phyloP scores from a whole-genome alignment of 345 rosid genomes.

The Carallia brachiata region DNA sequence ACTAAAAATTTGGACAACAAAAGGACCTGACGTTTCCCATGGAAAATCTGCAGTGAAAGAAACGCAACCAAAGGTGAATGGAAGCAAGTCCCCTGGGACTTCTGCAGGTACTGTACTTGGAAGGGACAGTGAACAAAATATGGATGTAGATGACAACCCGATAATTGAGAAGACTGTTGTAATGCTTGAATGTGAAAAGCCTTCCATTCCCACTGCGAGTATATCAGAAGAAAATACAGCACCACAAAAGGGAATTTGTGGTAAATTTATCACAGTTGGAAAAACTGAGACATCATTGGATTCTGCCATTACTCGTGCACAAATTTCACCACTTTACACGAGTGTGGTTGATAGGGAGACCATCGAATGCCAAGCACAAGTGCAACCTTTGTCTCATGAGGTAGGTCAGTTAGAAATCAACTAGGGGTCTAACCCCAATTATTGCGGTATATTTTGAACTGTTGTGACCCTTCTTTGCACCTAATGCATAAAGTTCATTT shows the following conservation, averaged over 20 bases:
- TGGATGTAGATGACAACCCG: constrained; percentile 55
- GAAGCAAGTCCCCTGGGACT: constrained; percentile 29
- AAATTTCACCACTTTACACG: constrained; percentile 27
- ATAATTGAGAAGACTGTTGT: constrained; percentile 71
- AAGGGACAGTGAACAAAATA: constrained; percentile 31
- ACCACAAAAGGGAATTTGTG: constrained; percentile 25
- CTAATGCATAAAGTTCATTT: background rate
- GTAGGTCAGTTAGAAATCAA: constrained; percentile 25
- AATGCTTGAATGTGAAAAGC: constrained; percentile 59
- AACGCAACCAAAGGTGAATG: constrained; percentile 28
- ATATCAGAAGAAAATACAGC: constrained; percentile 36
- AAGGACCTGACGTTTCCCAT: constrained; percentile 33
- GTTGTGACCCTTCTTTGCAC: background rate
- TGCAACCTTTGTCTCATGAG: constrained; percentile 34
- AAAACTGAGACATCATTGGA: constrained; percentile 34
- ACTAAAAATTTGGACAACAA: constrained; percentile 55
- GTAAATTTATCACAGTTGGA: constrained; percentile 13
- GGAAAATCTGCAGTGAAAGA: constrained; percentile 38
- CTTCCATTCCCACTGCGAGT: constrained; percentile 30
- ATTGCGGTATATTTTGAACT: background rate
- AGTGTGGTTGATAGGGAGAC: constrained; percentile 36
- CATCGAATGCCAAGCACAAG: constrained; percentile 25
- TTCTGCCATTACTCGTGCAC: constrained; percentile 30
- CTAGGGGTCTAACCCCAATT: constrained; percentile 19
- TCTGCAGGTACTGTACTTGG: constrained; percentile 33